A percentile compares a stretch with the other conserved stretches of the same genome.
Evolutionary conservation across 2,329 filamentous ascomycete genomes (phyloP).

Genomic region (Ascochyta lentis): DNA sequence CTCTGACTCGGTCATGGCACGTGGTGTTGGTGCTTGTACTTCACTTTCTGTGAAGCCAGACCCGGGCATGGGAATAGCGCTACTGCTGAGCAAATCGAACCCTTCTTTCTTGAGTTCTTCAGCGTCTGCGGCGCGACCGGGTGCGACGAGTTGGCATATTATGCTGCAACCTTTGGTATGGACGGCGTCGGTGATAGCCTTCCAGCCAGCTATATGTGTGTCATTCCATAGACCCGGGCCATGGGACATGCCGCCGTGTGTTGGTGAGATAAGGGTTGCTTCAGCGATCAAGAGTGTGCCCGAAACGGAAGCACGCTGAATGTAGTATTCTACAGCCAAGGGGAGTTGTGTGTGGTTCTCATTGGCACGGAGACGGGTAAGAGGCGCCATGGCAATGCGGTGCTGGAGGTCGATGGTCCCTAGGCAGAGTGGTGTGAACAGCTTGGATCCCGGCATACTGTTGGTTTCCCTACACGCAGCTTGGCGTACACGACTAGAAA

Average conservation of each 20-base stretch:
- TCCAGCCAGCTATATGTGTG: slow-evolving; percentile 60
- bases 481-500: too few species aligned
- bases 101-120: slow-evolving; percentile 41
- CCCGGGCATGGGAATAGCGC: slow-evolving; percentile 41
- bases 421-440: slow-evolving; percentile 41
- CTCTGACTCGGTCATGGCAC: slow-evolving; percentile 45
- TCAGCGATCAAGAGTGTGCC: slow-evolving; percentile 66
- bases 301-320: slow-evolving; percentile 57
- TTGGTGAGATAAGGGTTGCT: slow-evolving; percentile 58
- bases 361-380: slow-evolving; percentile 50
- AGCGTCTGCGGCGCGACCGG: slow-evolving; percentile 60
- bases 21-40: background rate
- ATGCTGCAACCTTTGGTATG: slow-evolving; percentile 67
- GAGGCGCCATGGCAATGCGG: slow-evolving; percentile 42
- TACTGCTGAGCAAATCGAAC: slow-evolving; percentile 39
- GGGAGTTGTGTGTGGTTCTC: slow-evolving; percentile 55
- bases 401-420: slow-evolving; percentile 35
- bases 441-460: slow-evolving; percentile 6
- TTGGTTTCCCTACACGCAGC: too few species aligned
- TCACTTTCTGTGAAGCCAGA: slow-evolving; percentile 49
- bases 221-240: slow-evolving; percentile 64
- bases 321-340: slow-evolving; percentile 58
- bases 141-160: slow-evolving; percentile 66
- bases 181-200: slow-evolving; percentile 64
- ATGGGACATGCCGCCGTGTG: slow-evolving; percentile 56